Evolutionary conservation across 306 rosid species (phyloP).

Genomic region (Purshia tridentata): DNA sequence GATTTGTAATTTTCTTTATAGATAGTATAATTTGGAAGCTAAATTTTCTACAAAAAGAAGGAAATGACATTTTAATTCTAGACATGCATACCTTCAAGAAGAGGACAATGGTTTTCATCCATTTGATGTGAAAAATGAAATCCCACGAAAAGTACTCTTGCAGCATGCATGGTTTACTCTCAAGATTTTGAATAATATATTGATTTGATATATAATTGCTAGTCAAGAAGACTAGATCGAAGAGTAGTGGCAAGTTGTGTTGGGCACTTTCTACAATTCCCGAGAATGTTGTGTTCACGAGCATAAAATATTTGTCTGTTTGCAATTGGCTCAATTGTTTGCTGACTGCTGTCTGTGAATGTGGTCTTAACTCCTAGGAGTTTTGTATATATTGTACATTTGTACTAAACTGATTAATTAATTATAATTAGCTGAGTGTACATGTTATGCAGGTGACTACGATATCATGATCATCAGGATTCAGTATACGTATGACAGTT

Average conservation of each 20-base stretch:
- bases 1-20: not conserved
- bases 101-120: not conserved
- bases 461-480: constrained; percentile 3
- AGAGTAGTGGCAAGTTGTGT: constrained; percentile 34
- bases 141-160: constrained; percentile 10
- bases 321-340: constrained; percentile 37
- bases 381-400: constrained; percentile 9
- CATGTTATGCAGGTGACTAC: constrained; percentile 8
- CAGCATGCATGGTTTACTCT: constrained; percentile 20
- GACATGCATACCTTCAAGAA: too few relatives aligned
- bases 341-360: constrained; percentile 26
- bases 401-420: constrained; percentile 20
- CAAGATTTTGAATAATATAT: constrained; percentile 5
- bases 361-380: constrained; percentile 42
- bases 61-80: not conserved
- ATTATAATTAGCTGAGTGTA: not conserved
- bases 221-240: constrained; percentile 14
- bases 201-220: not conserved
- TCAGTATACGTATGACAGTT: not conserved
- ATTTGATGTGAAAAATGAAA: not conserved
- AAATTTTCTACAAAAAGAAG: not conserved
- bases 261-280: constrained; percentile 55
- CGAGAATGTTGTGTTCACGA: constrained; percentile 53
- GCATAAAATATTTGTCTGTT: constrained; percentile 43
- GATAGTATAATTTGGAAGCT: not conserved